Evolutionary conservation across 306 rosid genomes (phyloP), one percentile per base, ranked within the genome.

Genomic region (Hippophae tibetana): DNA sequence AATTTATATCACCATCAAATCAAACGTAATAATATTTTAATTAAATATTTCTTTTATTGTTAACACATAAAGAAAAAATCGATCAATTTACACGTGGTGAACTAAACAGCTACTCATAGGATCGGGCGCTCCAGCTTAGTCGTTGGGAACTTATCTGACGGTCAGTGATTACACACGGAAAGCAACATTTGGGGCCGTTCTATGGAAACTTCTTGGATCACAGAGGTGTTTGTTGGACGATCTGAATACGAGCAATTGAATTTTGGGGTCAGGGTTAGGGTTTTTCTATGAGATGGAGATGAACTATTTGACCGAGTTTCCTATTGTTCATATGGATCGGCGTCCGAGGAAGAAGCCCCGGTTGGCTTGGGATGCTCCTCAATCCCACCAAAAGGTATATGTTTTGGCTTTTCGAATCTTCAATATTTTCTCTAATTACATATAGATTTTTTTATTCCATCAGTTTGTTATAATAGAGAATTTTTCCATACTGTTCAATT

Each of bases 261-360:
- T 54, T 65, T 51, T 64, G 66, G 54, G 78, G 44, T 74, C 38
- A 31, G 38, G 38, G 38, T 31, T 31, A 48, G 58, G 57, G 74
- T 31, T 74, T 54, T 27, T 27, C 23, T 6, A 26, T 63, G 47
- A 38, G 64, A 72, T 65, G 78, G 76, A 77, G 70, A 81, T 74
- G 78, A 81, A 81, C 12, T 74, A 66, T 44, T 62, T 61, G 50
- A 52, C 76, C 7, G 81, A 63, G 40, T 77, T 81, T 54, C 74
- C 78, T 54, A 71, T 70, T 41, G 54, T 72, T 65, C 78, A 68
- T 25, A 63, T 74, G 62, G 86, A 81, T 77, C 81, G 70, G 42
- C 83, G 81, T 43, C 86, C 81, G n/a, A 60, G 81, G 55, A 81
- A 81, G 69, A 74, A 73, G 65, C 70, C 83, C 13, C 71, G 74